Percentiles rank a stretch among this genome's conserved stretches.
phyloP scores from a whole-genome alignment of 169 alveolate species.

The Eimeria falciformis region DNA sequence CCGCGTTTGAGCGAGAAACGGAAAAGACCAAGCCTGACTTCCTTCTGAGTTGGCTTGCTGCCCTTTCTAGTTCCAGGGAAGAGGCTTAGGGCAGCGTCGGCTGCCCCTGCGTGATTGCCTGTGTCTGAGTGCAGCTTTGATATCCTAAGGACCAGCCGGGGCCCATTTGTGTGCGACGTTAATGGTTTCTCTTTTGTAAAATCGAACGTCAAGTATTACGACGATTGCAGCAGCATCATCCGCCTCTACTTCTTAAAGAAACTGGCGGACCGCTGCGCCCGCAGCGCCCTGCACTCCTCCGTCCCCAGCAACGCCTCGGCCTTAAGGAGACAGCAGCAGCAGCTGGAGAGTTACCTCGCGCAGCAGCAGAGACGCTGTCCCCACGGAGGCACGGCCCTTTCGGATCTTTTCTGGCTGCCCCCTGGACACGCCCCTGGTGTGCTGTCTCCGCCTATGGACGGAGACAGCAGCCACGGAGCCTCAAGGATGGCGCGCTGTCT shows the following conservation, averaged over 20 bases:
- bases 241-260: slow-evolving; percentile 69
- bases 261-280: slow-evolving; percentile 41
- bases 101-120: neutral
- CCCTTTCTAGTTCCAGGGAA: no score
- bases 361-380: slow-evolving; percentile 50
- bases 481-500: neutral
- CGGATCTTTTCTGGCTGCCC: slow-evolving; percentile 1
- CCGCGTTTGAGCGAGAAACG: no score
- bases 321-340: slow-evolving; percentile 10
- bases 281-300: slow-evolving; percentile 17
- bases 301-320: neutral
- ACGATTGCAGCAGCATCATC: slow-evolving; percentile 85
- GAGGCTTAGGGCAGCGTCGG: no score
- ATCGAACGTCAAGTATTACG: slow-evolving; percentile 94
- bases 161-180: slow-evolving; percentile 98
- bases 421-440: neutral
- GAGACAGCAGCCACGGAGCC: neutral
- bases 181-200: slow-evolving; percentile 98
- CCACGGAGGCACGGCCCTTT: neutral
- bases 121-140: slow-evolving; percentile 89
- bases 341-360: slow-evolving; percentile 27
- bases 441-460: neutral
- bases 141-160: slow-evolving; percentile 93
- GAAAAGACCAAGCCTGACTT: no score
- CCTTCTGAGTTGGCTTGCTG: no score